These are phyloP conservation scores for Aspergillus funiculosus DNA, from an alignment of 495 filamentous ascomycete species.

Conservation along the genomic window DNA sequence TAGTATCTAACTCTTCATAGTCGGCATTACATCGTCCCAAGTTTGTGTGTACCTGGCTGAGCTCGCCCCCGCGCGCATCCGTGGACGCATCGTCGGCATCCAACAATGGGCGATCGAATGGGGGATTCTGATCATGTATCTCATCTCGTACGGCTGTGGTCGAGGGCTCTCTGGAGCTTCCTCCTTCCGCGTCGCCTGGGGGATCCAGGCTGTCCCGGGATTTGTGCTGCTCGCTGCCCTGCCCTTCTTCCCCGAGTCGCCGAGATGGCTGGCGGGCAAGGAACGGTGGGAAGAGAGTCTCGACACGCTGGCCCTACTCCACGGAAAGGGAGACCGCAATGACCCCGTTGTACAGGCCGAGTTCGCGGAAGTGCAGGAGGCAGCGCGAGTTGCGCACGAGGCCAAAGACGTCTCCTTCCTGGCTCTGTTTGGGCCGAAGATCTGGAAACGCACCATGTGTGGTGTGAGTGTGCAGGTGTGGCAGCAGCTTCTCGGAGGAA, in stretches of 20 bases:
- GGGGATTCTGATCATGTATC: constrained; percentile 59
- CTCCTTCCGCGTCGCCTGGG: constrained; percentile 69
- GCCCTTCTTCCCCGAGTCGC: constrained; percentile 66
- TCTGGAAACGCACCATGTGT: constrained; percentile 68
- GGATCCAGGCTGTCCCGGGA: constrained; percentile 63
- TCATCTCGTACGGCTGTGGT: constrained; percentile 59
- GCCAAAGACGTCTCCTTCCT: constrained; percentile 53
- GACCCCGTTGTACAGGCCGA: constrained; percentile 67
- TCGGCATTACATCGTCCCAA: constrained; percentile 71
- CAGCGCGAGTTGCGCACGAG: constrained; percentile 46
- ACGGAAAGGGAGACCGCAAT: constrained; percentile 56
- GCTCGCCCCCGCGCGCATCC: constrained; percentile 59
- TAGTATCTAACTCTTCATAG: constrained; percentile 17
- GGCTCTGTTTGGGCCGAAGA: constrained; percentile 52
- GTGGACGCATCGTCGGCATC: constrained; percentile 65
- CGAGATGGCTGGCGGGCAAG: constrained; percentile 66
- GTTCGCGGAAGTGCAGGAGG: constrained; percentile 66
- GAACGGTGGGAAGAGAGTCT: constrained; percentile 64
- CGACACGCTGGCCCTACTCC: constrained; percentile 60
- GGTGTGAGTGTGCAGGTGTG: constrained; percentile 62
- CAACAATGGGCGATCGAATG: constrained; percentile 74
- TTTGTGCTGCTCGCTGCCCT: constrained; percentile 58
- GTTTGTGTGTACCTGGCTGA: constrained; percentile 80
- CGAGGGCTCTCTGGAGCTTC: constrained; percentile 43
- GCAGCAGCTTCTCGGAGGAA: constrained; percentile 66